Conservation (phyloP, 2,329 filamentous ascomycete species). For the Penicillium sp. region DNA sequence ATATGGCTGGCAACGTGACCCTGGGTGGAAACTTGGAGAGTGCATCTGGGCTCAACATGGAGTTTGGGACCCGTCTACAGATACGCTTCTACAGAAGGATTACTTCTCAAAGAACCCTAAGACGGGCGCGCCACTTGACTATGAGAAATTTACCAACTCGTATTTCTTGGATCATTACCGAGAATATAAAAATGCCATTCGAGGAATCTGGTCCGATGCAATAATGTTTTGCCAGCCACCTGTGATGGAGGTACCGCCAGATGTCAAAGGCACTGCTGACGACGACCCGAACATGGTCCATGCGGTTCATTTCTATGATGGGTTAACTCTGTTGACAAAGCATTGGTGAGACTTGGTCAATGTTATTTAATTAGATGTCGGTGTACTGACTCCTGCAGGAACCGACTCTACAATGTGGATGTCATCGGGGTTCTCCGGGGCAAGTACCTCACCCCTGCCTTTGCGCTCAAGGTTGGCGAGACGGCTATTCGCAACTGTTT, state of each 20-base stretch:
- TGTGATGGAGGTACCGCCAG: slow-evolving; percentile 85
- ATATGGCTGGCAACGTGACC: slow-evolving; percentile 87
- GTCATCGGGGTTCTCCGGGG: slow-evolving; percentile 89
- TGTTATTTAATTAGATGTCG: background rate
- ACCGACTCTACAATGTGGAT: slow-evolving; percentile 94
- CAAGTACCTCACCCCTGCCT: slow-evolving; percentile 80
- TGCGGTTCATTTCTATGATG: slow-evolving; percentile 94
- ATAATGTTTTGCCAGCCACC: slow-evolving; percentile 91
- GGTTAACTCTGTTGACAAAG: slow-evolving; percentile 94
- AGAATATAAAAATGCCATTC: slow-evolving; percentile 70
- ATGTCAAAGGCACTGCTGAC: slow-evolving; percentile 80
- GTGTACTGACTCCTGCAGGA: slow-evolving; percentile 49
- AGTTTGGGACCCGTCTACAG: slow-evolving; percentile 81
- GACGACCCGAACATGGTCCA: slow-evolving; percentile 90
- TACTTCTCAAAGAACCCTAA: slow-evolving; percentile 81
- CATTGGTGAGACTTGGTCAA: slow-evolving; percentile 64
- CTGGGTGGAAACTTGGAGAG: slow-evolving; percentile 86
- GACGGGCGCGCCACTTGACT: slow-evolving; percentile 71
- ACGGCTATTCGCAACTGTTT: slow-evolving; percentile 92
- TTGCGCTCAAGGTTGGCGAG: slow-evolving; percentile 90
- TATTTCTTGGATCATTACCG: slow-evolving; percentile 89
- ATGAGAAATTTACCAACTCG: slow-evolving; percentile 82
- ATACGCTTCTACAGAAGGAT: slow-evolving; percentile 75
- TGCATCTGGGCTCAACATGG: slow-evolving; percentile 97
- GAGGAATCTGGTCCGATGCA: slow-evolving; percentile 71